Evolutionary conservation across 768 basidiomycete species (phyloP), one percentile per base, ranked within the genome.

Genomic region (Leccinum variicolor): DNA sequence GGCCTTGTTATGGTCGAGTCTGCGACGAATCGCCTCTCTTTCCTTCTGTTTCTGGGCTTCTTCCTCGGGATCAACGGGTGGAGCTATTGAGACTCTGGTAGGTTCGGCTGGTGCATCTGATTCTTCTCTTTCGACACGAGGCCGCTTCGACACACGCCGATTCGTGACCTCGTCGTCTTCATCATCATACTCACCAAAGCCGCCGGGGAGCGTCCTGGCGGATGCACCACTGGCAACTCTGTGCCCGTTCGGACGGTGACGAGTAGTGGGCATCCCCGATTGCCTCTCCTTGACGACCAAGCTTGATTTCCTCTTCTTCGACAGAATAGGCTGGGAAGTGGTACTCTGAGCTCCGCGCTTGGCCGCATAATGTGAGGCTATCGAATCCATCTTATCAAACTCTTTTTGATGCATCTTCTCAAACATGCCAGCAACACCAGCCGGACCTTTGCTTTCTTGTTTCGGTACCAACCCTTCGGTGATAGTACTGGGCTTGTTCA

Each of bases 331-430:
- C 15, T 68, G 60, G 11, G 62, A 33, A 61, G 62, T 47, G 2
- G 55, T 53, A n/a, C 26, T 66, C 68, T 56, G 69, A 19, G 46
- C 50, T 10, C 67, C 66, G 17, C 78, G 74, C 49, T 67, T 74
- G 28, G 78, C 79, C 5, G 82, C 77, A 63, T 82, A 82, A 59
- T 82, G 80, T 11, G 65, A 75, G 11, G 75, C 80, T 65, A 92
- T 91, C 7, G 87, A 85, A 62, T 89, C 87, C 90, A 92, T 92
- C 77, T 83, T 86, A 54, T 73, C 73, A 67, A 92, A 92, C 56
- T 82, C 81, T 34, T 80, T 77, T 54, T 85, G 79, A 64, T 93
- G 90, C 25, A 76, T 66, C 64, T 79, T 81, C 21, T 86, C 80
- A 65, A 91, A 82, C 49, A 77, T 65, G 54, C 69, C 70, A 3